Evolutionary conservation across 2,329 filamentous ascomycete genomes (phyloP).

Genomic region (Fonsecaea erecta): DNA sequence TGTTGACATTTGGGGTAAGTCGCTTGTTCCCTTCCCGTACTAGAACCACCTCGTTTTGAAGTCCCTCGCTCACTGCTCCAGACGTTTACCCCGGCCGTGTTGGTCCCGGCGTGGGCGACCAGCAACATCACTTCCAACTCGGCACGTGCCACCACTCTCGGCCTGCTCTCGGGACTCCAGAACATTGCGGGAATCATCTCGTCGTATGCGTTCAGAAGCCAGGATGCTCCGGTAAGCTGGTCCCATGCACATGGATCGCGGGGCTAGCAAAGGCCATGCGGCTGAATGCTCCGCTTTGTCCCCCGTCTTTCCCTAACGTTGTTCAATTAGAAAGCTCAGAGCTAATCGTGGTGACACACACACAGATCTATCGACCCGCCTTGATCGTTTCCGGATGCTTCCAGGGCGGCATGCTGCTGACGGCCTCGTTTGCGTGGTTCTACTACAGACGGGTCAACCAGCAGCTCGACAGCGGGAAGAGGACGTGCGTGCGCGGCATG

Average conservation of each 20-base stretch:
- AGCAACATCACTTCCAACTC: conserved; percentile 5
- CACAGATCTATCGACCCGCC: background rate
- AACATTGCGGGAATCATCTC: conserved; percentile 8
- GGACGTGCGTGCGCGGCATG: background rate
- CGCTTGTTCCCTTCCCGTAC: background rate
- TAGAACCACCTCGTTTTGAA: background rate
- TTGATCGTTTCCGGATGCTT: conserved; percentile 1
- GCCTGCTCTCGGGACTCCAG: background rate
- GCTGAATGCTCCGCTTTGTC: too few species aligned
- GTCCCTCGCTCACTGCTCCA: background rate
- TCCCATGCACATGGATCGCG: too few species aligned
- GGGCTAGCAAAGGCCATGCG: too few species aligned
- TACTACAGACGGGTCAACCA: conserved; percentile 1
- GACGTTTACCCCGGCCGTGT: background rate
- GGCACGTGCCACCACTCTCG: background rate
- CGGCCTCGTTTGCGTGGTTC: background rate
- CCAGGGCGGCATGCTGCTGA: background rate
- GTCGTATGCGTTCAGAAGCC: background rate
- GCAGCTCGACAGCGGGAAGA: conserved; percentile 5
- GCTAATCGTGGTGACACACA: background rate
- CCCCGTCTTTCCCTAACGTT: too few species aligned
- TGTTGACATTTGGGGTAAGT: conserved; percentile 4
- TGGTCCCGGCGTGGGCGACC: conserved; percentile 3
- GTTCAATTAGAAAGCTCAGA: background rate
- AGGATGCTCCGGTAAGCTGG: background rate